Evolutionary conservation across 2,329 filamentous ascomycete genomes (phyloP), one percentile per base, ranked within the genome.

Genomic region (Microthyrium microscopicum): DNA sequence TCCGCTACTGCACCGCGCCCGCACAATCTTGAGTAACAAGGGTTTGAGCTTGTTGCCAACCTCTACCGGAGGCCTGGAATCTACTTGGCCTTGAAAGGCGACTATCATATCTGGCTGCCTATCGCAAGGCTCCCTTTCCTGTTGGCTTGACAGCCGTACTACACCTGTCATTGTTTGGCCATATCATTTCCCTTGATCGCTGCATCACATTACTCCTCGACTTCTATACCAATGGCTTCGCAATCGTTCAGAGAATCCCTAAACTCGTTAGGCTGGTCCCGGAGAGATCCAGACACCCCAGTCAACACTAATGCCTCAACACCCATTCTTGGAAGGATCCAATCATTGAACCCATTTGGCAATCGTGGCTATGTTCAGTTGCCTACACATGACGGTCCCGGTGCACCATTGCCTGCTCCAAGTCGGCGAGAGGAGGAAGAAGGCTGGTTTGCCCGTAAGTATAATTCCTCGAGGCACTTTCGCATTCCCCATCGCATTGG

Each of bases 361-460:
- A 70, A 77, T 49, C 69, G 77, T 53, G 84, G 85, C 54, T 91
- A 93, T 68, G 77, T 95, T 44, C 76, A 80, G 54, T 73, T 98
- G 31, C 87, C 89, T 36, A 89, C 82, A 33, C 76, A 75, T 45
- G 85, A 93, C 40, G 47, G 48, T 34, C 66, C 81, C 22, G 84
- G 83, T 31, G 84, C 87, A 42, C 84, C 85, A 43, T 61, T 94
- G 31, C 87, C 87, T 33, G 84, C 84, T 40, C 73, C 82, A 40
- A 81, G 56, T 51, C 70, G 85, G 49, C 74, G 85, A 46, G 85
- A 94, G 52, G 89, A 95, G 57, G 87, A 95, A 53, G 89, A 94
- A 59, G 81, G 77, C 42, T 94, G 81, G 74, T 85, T 94, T 71
- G 77, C 80, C 49, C 65, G 89, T 98, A 72, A 87, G 89, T 73